These are phyloP conservation scores for Rhodosporidiobolus sp. DNA, from an alignment of 768 basidiomycete genomes.

Conservation along the genomic window DNA sequence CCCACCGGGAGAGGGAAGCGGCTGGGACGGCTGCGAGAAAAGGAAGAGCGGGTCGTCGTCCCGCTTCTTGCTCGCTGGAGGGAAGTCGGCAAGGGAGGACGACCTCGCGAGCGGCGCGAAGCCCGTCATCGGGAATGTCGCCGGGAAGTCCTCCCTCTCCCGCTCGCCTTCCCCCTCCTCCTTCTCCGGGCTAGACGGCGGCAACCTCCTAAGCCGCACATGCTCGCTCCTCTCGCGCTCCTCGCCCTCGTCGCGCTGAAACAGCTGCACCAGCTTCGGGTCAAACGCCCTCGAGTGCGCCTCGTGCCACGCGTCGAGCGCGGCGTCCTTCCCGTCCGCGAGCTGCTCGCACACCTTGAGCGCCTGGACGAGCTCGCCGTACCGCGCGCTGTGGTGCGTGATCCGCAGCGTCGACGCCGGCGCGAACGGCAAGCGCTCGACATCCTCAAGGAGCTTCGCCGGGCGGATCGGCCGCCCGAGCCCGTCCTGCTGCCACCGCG, in stretches of 20 bases:
- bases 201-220: not conserved
- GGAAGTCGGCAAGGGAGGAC: too few species aligned
- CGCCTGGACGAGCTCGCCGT: slow-evolving; percentile 15
- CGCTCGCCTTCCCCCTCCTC: too few species aligned
- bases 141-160: not conserved
- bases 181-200: not conserved
- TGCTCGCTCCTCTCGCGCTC: not conserved
- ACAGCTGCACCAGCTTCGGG: slow-evolving; percentile 26
- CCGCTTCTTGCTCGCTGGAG: not conserved
- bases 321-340: slow-evolving; percentile 10
- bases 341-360: slow-evolving; percentile 5
- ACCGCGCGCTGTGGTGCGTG: slow-evolving; percentile 20
- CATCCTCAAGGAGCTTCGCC: not conserved
- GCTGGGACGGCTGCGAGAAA: not conserved
- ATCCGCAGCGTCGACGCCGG: slow-evolving; percentile 9
- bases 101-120: not conserved
- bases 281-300: slow-evolving; percentile 27
- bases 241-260: not conserved
- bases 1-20: not conserved
- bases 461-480: slow-evolving; percentile 5
- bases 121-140: slow-evolving; percentile 7
- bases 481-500: slow-evolving; percentile 22
- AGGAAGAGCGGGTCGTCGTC: slow-evolving; percentile 8
- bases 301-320: slow-evolving; percentile 36
- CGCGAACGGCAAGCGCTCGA: slow-evolving; percentile 25